Base-by-base conservation (phyloP, 1,284 basidiomycete genomes). In the Ganoderma resinaceum region DNA sequence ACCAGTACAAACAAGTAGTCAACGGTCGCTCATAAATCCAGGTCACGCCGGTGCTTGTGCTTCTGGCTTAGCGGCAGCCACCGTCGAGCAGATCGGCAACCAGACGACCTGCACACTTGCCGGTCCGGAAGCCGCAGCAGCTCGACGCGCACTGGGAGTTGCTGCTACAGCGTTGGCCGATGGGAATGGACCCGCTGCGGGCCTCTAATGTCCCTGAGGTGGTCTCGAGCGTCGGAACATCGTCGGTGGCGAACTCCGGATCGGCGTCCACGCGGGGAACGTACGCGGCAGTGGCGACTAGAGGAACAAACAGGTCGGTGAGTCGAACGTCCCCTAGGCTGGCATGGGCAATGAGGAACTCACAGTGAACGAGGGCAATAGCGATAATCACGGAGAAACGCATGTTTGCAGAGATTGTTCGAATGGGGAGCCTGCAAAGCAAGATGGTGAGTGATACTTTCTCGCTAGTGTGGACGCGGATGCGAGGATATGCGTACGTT, bases 51-150 rank as follows among this genome's bases (percentile, higher is more conserved):
- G n/a, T 7, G 20, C 43, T 64, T 62, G 64, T 66, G 61, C 62
- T 70, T 66, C 42, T 65, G 68, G 46, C 69, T 55, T 67, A 65
- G 12, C 69, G 66, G 55, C 69, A 70, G 5, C 69, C 69, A 26
- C 69, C 69, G 55, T 70, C 69, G 23, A 61, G 63, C 52, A 57
- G 58, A 55, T 70, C 63, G 16, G 69, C 69, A 31, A 67, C 43
- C 55, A 61, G 23, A 23, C 63, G n/a, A 58, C 69, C 63, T 2
- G 66, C 69, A 53, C 69, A 70, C 60, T 67, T 67, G 63, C 66
- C 69, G 29, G 49, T 42, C 20, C 23, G 59, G 66, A 70, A 70
- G 42, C 65, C 69, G 49, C 66, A 70, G 61, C 69, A 70, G 37
- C n/a, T 20, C 14, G 65, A 66, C n/a, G 65, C 62, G 26, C 69